Percentiles rank a stretch among this genome's conserved stretches.
These are phyloP conservation scores for Bolboschoenus planiculmis DNA, from an alignment of 176 grass and related monocot species.

Conservation along the genomic window DNA sequence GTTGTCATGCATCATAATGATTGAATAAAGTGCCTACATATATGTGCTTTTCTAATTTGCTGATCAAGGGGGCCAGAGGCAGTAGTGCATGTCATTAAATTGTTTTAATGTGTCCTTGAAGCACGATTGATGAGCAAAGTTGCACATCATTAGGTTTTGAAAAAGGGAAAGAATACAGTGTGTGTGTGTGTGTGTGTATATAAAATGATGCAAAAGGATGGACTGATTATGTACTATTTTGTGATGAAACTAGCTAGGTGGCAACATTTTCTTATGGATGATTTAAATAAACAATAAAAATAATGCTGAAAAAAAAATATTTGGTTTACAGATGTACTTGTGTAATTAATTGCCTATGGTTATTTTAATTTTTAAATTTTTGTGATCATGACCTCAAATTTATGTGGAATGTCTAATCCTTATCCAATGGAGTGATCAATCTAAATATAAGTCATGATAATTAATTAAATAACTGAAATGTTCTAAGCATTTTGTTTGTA, in stretches of 20 bases:
- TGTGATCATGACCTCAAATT: too few species aligned
- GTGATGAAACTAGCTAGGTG: not conserved
- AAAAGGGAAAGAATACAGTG: not conserved
- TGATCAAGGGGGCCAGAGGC: not conserved
- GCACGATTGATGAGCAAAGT: not conserved
- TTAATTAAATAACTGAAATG: too few species aligned
- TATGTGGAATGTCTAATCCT: too few species aligned
- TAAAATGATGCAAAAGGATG: not conserved
- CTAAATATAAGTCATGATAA: too few species aligned
- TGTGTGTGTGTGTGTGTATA: too few species aligned
- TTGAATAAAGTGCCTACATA: slow-evolving; percentile 11
- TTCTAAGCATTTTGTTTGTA: too few species aligned
- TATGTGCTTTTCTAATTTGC: not conserved
- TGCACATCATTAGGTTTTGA: not conserved
- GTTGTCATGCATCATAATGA: slow-evolving; percentile 22
- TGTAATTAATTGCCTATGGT: too few species aligned
- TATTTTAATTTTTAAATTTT: too few species aligned
- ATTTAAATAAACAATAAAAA: not conserved
- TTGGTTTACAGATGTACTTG: too few species aligned
- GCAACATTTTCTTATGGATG: not conserved
- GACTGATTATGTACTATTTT: not conserved
- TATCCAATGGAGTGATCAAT: not conserved
- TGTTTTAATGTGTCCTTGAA: not conserved
- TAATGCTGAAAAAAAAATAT: too few species aligned
- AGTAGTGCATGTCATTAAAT: slow-evolving; percentile 11